Evolutionary conservation across 768 basidiomycete genomes (phyloP), one percentile per base, ranked within the genome.

Genomic region (Polyporus arcularius): DNA sequence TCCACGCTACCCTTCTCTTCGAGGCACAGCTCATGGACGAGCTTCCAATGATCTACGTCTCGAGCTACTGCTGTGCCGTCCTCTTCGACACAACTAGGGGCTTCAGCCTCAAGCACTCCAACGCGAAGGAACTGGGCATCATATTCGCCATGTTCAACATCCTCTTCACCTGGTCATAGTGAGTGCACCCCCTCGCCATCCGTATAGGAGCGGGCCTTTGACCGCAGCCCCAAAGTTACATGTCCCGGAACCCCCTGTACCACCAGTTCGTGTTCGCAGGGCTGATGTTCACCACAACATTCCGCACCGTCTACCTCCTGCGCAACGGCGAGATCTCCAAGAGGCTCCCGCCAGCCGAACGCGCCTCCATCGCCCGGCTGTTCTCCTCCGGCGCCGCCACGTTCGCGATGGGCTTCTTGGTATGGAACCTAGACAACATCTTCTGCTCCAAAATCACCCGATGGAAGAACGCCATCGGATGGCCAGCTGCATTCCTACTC

Each of bases 381-480:
- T 85, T 89, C 71, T 70, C 72, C 31, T 78, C 71, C 1, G 91
- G 91, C 26, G 78, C 82, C 7, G 72, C 66, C 1, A 73, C 82
- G 9, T 92, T 92, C 67, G 75, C 79, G 0, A 66, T 84, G 6
- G 91, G 88, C 0, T 92, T 92, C 70, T 70, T 84, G 12, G 74
- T 91, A 26, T 92, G 90, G 90, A 94, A 92, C 68, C 63, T 92
- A 62, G 91, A 94, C 70, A 92, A 92, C 65, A 78, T 88, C 9
- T 91, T 87, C 65, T 94, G 91, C 69, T 76, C 77, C 53, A 71
- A 72, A 15, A 66, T 89, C 49, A 88, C 85, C 9, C 59, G 66
- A 9, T 83, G 82, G 81, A 89, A 88, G 68, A 68, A 78, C 3
- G 53, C 64, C 8, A 47, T 88, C 9, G 86, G 87, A 0, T 89